Percentiles rank a stretch among this genome's conserved stretches.
phyloP scores from a whole-genome alignment of 1,139 yeast genomes.

The Yamadazyma kanchanaburiensis region DNA sequence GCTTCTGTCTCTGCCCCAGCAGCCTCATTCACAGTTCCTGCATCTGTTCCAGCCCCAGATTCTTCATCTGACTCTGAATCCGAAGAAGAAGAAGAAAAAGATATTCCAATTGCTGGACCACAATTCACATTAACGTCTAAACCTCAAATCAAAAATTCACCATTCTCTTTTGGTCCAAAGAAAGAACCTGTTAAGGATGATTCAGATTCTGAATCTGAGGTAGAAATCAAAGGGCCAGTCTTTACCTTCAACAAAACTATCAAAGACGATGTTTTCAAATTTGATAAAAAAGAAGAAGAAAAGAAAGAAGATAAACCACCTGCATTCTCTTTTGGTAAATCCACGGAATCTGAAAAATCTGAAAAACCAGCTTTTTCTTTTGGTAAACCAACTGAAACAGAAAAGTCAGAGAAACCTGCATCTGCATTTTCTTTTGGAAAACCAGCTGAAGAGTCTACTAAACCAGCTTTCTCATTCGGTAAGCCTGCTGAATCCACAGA shows the following conservation, averaged over 20 bases:
- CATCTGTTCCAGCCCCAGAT: constrained; percentile 1
- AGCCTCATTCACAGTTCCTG: not conserved
- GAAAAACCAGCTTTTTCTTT: constrained; percentile 14
- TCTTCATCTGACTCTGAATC: constrained; percentile 13
- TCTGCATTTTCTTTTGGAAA: constrained; percentile 14
- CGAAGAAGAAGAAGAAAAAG: constrained; percentile 37
- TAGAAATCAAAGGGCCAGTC: constrained; percentile 63
- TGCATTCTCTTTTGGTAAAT: constrained; percentile 16
- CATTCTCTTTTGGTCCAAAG: constrained; percentile 54
- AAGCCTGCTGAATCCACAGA: constrained; percentile 4
- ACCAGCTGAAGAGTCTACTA: constrained; percentile 5
- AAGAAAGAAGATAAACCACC: constrained; percentile 12
- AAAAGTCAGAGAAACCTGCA: constrained; percentile 7
- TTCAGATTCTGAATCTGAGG: constrained; percentile 43
- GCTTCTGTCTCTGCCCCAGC: constrained; percentile 1
- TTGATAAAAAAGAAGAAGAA: constrained; percentile 12
- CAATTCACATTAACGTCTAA: constrained; percentile 48
- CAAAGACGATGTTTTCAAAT: constrained; percentile 48
- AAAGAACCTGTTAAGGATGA: constrained; percentile 30
- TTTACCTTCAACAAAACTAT: constrained; percentile 51
- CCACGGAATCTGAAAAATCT: not conserved
- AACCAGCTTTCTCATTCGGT: constrained; percentile 17
- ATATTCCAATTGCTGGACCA: constrained; percentile 62
- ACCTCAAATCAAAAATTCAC: constrained; percentile 56
- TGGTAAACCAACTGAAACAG: constrained; percentile 4